Percentiles rank a stretch among this genome's conserved stretches.
Conservation (phyloP, 176 grass and related monocot species). For the Bonia amplexicaulis region DNA sequence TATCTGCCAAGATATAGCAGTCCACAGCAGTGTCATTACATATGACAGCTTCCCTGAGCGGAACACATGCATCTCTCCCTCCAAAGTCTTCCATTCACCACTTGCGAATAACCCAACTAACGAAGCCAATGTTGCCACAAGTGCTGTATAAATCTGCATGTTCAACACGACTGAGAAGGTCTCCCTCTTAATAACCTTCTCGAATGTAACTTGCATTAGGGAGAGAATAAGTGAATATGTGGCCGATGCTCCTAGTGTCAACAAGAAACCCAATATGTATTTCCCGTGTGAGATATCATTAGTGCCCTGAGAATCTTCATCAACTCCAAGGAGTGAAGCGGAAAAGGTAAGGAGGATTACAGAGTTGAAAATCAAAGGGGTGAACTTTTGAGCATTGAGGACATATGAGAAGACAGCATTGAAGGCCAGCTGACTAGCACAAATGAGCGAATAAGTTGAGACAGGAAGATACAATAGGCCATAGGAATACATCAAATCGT, state of each 20-base stretch:
- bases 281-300: slow-evolving; percentile 32
- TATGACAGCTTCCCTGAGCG: slow-evolving; percentile 69
- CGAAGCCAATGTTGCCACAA: slow-evolving; percentile 58
- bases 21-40: slow-evolving; percentile 75
- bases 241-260: slow-evolving; percentile 78
- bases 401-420: slow-evolving; percentile 81
- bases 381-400: slow-evolving; percentile 87
- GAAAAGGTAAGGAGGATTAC: slow-evolving; percentile 80
- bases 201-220: slow-evolving; percentile 80
- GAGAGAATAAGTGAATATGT: slow-evolving; percentile 88
- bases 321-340: slow-evolving; percentile 63
- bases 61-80: slow-evolving; percentile 65
- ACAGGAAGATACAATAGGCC: slow-evolving; percentile 82
- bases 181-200: slow-evolving; percentile 79
- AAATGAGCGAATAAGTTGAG: slow-evolving; percentile 90
- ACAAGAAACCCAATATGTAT: slow-evolving; percentile 54
- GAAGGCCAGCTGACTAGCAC: slow-evolving; percentile 90
- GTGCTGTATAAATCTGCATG: slow-evolving; percentile 69
- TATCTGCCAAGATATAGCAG: slow-evolving; percentile 77
- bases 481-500: slow-evolving; percentile 94
- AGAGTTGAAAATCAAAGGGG: slow-evolving; percentile 60
- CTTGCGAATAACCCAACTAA: slow-evolving; percentile 69
- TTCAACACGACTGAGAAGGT: slow-evolving; percentile 61
- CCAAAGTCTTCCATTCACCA: slow-evolving; percentile 76
- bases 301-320: slow-evolving; percentile 40